Evolutionary conservation across 768 basidiomycete genomes (phyloP), one percentile per base, ranked within the genome.

Genomic region (Serendipita sp.): DNA sequence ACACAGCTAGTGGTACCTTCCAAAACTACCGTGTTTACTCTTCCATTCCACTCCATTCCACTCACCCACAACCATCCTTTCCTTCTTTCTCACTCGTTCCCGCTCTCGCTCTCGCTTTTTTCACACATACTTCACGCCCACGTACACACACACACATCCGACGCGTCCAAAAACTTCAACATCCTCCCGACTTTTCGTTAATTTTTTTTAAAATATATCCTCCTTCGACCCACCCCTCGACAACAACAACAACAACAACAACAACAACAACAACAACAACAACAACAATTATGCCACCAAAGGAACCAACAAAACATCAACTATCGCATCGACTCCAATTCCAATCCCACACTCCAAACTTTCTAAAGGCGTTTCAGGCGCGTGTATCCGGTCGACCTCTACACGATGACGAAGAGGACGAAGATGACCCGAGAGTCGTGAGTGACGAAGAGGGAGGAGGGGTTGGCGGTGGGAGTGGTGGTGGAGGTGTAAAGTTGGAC

Each of bases 351-450:
- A 60, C 56, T 28, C 56, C 56, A 4, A 60, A 60, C n/a, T 60
- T 60, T n/a, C 56, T 60, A 8, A 30, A 36, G 10, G 56, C 56
- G 16, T 60, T 60, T 60, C 56, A 60, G n/a, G 56, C 56, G 10
- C 3, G n/a, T 3, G 56, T 60, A 35, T 28, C 23, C 10, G 56
- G 56, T 4, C 13, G 5, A 8, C n/a, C 8, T 60, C 23, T 11
- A 60, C 23, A n/a, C 3, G 28, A n/a, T 60, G 16, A n/a, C 8
- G 56, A 60, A 8, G 56, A 60, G 16, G 56, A 60, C 35, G 48
- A 52, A 16, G 56, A 60, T n/a, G 56, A 23, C 10, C 56, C 56
- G 7, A n/a, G 16, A n/a, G 16, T 32, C 32, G 56, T 35, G 11
- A 60, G 35, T n/a, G 56, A n/a, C 11, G 56, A 60, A 11, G 56